A percentile compares a stretch with the other conserved stretches of the same genome.
Conservation (phyloP, 257 asterid species). For the Thymus mandschuricus region DNA sequence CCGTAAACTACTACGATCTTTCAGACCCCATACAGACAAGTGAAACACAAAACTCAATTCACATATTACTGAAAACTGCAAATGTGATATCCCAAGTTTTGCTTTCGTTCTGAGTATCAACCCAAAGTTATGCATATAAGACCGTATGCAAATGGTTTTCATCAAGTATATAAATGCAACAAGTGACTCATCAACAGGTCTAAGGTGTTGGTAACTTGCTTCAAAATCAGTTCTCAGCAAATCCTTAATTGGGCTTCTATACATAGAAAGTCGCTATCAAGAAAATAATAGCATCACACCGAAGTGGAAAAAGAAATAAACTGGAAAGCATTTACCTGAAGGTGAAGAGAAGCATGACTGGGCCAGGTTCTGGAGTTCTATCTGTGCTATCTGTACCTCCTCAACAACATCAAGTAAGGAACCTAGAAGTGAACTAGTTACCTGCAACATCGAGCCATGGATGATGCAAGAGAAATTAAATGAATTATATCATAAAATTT, state of each 20-base stretch:
- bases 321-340: conserved; percentile 49
- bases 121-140: no score
- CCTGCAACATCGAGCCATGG: conserved; percentile 46
- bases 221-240: no score
- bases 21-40: neutral
- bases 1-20: neutral
- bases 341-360: conserved; percentile 55
- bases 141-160: no score
- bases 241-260: no score
- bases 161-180: no score
- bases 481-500: neutral
- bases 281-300: no score
- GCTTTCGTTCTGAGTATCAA: no score
- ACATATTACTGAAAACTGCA: neutral
- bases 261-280: no score
- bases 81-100: no score
- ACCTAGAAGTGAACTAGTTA: conserved; percentile 69
- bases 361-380: conserved; percentile 59
- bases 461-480: conserved; percentile 16
- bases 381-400: conserved; percentile 72
- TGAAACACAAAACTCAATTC: neutral
- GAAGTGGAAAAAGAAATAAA: neutral
- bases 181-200: no score
- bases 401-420: conserved; percentile 71
- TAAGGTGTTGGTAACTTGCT: no score